Conservation (phyloP, 1,284 basidiomycete species). For the Waitea zeae region DNA sequence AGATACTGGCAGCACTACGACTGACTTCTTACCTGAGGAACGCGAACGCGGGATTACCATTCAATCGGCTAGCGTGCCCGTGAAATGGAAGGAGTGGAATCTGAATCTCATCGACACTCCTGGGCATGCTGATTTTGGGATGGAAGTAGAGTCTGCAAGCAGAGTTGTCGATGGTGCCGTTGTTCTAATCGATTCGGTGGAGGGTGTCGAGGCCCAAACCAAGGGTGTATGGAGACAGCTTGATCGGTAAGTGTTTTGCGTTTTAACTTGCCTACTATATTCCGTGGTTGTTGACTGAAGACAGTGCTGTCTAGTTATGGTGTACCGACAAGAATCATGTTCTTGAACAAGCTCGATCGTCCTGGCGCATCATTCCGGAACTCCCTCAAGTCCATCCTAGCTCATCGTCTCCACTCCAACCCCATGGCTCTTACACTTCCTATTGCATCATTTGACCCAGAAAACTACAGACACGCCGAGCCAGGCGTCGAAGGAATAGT, state of each 20-base stretch:
- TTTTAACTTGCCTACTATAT: background rate
- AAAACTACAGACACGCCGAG: constrained; percentile 50
- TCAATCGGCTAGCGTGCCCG: constrained; percentile 81
- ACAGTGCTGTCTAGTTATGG: constrained; percentile 30
- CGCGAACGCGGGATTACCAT: constrained; percentile 84
- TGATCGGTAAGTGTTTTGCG: constrained; percentile 42
- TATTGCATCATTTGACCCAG: constrained; percentile 48
- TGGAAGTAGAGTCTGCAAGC: constrained; percentile 88
- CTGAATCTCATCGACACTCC: constrained; percentile 86
- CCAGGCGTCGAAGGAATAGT: constrained; percentile 65
- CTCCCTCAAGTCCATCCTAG: constrained; percentile 53
- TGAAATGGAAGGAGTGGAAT: constrained; percentile 71
- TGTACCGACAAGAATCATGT: constrained; percentile 63
- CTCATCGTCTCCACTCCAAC: constrained; percentile 57
- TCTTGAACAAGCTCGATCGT: constrained; percentile 81
- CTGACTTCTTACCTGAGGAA: constrained; percentile 82
- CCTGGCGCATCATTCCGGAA: constrained; percentile 63
- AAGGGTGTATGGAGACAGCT: constrained; percentile 79
- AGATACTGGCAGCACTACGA: constrained; percentile 80
- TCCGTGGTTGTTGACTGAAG: background rate
- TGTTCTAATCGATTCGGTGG: constrained; percentile 77
- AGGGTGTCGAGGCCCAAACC: constrained; percentile 84
- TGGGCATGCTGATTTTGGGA: constrained; percentile 86
- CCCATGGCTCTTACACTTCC: constrained; percentile 67
- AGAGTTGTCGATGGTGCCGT: constrained; percentile 82